Evolutionary conservation across 2,329 filamentous ascomycete genomes (phyloP).

Genomic region (Alternaria infectoria): DNA sequence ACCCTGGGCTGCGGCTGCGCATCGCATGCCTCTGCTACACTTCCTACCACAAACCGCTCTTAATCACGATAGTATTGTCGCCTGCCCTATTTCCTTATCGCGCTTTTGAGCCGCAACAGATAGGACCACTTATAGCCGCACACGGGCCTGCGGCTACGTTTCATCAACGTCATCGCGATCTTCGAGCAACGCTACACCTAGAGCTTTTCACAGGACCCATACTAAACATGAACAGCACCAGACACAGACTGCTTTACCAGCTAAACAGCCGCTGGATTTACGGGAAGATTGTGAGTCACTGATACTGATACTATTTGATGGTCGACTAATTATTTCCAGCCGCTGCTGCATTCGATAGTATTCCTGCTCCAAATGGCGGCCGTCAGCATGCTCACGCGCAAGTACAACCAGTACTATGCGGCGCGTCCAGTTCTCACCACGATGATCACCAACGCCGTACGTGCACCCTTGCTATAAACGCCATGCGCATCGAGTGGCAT

Average conservation of each 20-base stretch:
- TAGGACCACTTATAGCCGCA: slow-evolving; percentile 18
- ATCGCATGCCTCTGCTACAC: slow-evolving; percentile 10
- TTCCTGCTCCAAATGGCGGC: slow-evolving; percentile 89
- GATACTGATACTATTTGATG: neutral
- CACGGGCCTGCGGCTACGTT: slow-evolving; percentile 30
- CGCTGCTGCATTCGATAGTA: slow-evolving; percentile 82
- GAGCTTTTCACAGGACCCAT: slow-evolving; percentile 23
- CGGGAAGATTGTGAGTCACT: slow-evolving; percentile 69
- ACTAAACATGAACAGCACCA: slow-evolving; percentile 47
- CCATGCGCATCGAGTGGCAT: neutral
- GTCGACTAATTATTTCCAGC: slow-evolving; percentile 61
- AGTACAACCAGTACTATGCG: slow-evolving; percentile 94
- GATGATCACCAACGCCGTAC: slow-evolving; percentile 96
- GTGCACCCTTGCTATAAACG: slow-evolving; percentile 33
- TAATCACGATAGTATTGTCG: slow-evolving; percentile 7
- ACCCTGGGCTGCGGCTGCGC: slow-evolving; percentile 14
- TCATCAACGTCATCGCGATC: slow-evolving; percentile 38
- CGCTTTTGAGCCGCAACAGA: slow-evolving; percentile 7
- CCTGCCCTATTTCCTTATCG: slow-evolving; percentile 1
- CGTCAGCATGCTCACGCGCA: slow-evolving; percentile 78
- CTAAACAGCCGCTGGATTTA: slow-evolving; percentile 76
- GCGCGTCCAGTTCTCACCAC: slow-evolving; percentile 93
- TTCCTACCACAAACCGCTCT: slow-evolving; percentile 17
- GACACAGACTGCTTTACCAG: slow-evolving; percentile 67
- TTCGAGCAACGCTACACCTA: slow-evolving; percentile 23